phyloP scores from a whole-genome alignment of 352 stramenopile species.

The Globisporangium megalacanthum region DNA sequence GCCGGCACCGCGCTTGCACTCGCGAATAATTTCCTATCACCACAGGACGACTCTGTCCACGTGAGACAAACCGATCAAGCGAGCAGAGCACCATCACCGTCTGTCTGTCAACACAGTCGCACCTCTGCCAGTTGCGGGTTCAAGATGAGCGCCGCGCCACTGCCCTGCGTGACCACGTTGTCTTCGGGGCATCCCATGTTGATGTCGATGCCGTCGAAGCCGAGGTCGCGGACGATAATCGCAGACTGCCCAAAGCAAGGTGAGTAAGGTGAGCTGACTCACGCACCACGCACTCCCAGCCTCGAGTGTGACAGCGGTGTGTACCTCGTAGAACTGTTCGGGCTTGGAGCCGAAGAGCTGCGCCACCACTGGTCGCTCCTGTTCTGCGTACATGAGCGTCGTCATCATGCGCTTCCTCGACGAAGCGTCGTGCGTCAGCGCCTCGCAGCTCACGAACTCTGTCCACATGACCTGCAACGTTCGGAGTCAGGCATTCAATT shows the following conservation, averaged over 20 bases:
- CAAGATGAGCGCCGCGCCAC: slow-evolving; percentile 60
- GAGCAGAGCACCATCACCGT: no score
- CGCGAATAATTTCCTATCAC: slow-evolving; percentile 45
- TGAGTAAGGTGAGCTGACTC: no score
- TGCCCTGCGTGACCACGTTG: slow-evolving; percentile 78
- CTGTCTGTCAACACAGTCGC: neutral
- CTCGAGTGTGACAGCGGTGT: neutral
- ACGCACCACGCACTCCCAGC: neutral
- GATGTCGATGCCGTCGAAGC: slow-evolving; percentile 84
- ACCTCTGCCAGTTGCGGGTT: slow-evolving; percentile 47
- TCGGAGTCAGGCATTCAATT: no score
- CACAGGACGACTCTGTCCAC: neutral
- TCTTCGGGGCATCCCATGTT: slow-evolving; percentile 81
- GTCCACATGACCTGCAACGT: slow-evolving; percentile 65
- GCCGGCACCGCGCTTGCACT: slow-evolving; percentile 63
- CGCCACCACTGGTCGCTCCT: slow-evolving; percentile 69
- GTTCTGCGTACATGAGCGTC: slow-evolving; percentile 62
- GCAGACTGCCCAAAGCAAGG: slow-evolving; percentile 34
- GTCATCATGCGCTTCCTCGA: slow-evolving; percentile 74
- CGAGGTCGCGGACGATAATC: slow-evolving; percentile 67
- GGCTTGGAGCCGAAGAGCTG: slow-evolving; percentile 86
- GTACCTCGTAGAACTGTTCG: slow-evolving; percentile 79
- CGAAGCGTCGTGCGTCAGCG: slow-evolving; percentile 50
- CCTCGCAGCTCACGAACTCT: slow-evolving; percentile 84
- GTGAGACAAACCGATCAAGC: neutral